These are phyloP conservation scores for Penicillium hordei DNA, from an alignment of 2,329 filamentous ascomycete species.

Conservation along the genomic window DNA sequence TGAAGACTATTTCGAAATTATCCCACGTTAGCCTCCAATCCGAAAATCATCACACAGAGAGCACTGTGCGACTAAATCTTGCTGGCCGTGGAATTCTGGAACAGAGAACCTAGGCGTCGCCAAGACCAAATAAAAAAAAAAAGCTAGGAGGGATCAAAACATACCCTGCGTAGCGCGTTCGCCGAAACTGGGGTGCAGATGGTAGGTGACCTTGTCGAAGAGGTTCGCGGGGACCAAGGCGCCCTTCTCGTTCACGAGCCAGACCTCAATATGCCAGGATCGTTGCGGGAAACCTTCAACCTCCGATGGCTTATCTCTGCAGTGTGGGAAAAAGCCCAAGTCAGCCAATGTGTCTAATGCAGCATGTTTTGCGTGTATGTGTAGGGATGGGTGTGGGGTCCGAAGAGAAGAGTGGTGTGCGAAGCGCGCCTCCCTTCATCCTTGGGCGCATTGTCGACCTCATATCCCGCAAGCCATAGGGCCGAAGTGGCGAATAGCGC, in stretches of 20 bases:
- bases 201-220: constrained; percentile 91
- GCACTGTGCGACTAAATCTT: background rate
- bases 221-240: constrained; percentile 78
- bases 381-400: background rate
- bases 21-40: background rate
- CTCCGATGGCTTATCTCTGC: constrained; percentile 74
- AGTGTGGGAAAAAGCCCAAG: constrained; percentile 4
- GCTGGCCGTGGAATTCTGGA: background rate
- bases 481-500: background rate
- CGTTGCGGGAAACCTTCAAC: constrained; percentile 90
- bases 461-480: background rate
- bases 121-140: background rate
- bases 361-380: background rate
- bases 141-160: constrained; percentile 34
- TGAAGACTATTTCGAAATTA: constrained; percentile 60
- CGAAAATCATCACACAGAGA: background rate
- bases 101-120: background rate
- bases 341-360: constrained; percentile 6
- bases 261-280: constrained; percentile 85
- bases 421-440: background rate
- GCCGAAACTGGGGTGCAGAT: constrained; percentile 89
- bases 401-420: background rate
- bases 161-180: constrained; percentile 77
- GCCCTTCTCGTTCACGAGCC: constrained; percentile 79
- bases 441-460: background rate